Percentiles rank a stretch among this genome's conserved stretches.
phyloP scores from a whole-genome alignment of 2,329 filamentous ascomycete genomes.

The Hypomyces rosellus region DNA sequence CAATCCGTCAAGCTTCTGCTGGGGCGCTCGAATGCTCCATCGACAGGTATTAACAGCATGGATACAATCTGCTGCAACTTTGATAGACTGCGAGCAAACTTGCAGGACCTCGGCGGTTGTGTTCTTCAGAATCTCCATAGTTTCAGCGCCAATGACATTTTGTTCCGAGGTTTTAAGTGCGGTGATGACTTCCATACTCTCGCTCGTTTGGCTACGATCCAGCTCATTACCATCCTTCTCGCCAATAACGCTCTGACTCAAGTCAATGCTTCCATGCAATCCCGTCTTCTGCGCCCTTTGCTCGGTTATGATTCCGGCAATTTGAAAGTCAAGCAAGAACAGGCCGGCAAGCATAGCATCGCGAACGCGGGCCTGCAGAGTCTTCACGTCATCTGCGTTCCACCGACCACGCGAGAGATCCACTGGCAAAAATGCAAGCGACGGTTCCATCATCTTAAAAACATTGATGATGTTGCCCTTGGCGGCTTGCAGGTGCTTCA shows the following conservation, averaged over 20 bases:
- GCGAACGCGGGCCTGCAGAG: constrained; percentile 30
- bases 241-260: background rate
- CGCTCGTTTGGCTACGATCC: constrained; percentile 22
- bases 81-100: constrained; percentile 18
- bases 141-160: constrained; percentile 24
- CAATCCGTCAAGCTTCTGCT: constrained; percentile 18
- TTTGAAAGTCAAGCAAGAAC: constrained; percentile 38
- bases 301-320: constrained; percentile 17
- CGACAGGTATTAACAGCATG: constrained; percentile 23
- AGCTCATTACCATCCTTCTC: constrained; percentile 14
- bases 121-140: constrained; percentile 25
- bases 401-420: constrained; percentile 41
- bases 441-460: constrained; percentile 33
- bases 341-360: constrained; percentile 28
- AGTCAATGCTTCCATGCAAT: background rate
- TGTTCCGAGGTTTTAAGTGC: constrained; percentile 33
- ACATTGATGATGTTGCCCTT: constrained; percentile 24
- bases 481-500: constrained; percentile 25
- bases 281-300: constrained; percentile 16
- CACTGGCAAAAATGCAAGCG: constrained; percentile 37
- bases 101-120: constrained; percentile 23
- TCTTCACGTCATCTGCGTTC: constrained; percentile 36
- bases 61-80: constrained; percentile 20
- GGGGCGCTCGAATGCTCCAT: constrained; percentile 22
- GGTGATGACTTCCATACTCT: constrained; percentile 28